These are phyloP conservation scores for Euphorbia pulcherrima DNA, from an alignment of 345 rosid genomes.

Conservation along the genomic window DNA sequence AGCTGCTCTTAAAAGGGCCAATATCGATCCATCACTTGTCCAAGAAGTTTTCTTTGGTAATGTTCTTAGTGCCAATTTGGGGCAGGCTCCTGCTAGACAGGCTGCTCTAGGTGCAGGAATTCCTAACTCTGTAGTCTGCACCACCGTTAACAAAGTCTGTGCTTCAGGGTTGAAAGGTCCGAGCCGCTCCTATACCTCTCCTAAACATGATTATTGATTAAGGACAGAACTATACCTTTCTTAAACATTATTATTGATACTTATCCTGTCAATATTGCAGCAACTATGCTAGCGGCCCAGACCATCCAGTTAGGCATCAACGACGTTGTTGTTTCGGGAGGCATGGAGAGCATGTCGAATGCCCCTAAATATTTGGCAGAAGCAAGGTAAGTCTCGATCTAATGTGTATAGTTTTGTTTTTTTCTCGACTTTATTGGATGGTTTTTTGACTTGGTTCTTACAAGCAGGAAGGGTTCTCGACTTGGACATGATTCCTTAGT, in stretches of 20 bases:
- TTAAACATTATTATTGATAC: too few species aligned
- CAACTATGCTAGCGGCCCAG: constrained; percentile 90
- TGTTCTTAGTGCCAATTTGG: constrained; percentile 91
- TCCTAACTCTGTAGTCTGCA: constrained; percentile 76
- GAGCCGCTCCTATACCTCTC: constrained; percentile 1
- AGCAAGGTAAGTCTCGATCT: constrained; percentile 57
- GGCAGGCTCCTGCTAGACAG: constrained; percentile 99
- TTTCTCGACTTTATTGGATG: neutral
- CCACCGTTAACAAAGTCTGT: constrained; percentile 95
- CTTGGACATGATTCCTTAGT: constrained; percentile 88
- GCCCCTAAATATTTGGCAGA: constrained; percentile 83
- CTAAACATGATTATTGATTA: neutral
- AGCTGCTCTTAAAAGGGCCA: constrained; percentile 93
- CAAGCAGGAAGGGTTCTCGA: constrained; percentile 89
- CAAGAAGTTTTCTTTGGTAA: constrained; percentile 94
- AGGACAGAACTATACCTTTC: too few species aligned
- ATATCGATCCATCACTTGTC: constrained; percentile 76
- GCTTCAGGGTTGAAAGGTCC: constrained; percentile 99
- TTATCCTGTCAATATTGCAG: constrained; percentile 42
- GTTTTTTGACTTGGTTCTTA: constrained; percentile 24
- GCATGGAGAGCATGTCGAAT: constrained; percentile 99
- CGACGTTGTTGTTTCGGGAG: constrained; percentile 92
- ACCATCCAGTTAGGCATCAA: constrained; percentile 90
- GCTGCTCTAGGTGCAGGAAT: constrained; percentile 96
- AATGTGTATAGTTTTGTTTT: neutral